A percentile compares a stretch with the other conserved stretches of the same genome.
Conservation (phyloP, 2,329 filamentous ascomycete genomes). For the Diaporthe sp. region DNA sequence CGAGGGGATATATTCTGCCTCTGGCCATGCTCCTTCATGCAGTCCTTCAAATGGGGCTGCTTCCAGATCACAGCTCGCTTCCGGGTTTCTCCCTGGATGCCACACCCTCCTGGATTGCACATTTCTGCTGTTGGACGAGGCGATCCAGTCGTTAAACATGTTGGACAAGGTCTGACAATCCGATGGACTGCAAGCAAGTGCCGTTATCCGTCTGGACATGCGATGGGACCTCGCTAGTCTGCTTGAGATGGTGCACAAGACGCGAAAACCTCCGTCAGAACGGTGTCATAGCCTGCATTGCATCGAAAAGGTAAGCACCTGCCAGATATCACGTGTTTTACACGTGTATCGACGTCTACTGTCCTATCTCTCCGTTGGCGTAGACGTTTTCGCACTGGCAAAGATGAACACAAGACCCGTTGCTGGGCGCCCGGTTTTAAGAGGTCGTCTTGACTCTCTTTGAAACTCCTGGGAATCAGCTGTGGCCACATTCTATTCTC, state of each 20-base stretch:
- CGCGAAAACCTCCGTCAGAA: background rate
- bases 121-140: background rate
- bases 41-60: background rate
- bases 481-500: constrained; percentile 46
- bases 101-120: background rate
- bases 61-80: background rate
- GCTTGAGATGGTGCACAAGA: constrained; percentile 4
- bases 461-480: constrained; percentile 48
- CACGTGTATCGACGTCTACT: constrained; percentile 44
- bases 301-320: constrained; percentile 12
- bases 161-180: background rate
- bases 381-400: constrained; percentile 46
- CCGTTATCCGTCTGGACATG: background rate
- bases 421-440: constrained; percentile 49
- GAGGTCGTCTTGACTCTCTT: constrained; percentile 47
- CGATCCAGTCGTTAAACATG: background rate
- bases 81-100: background rate
- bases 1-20: background rate
- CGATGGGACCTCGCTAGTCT: constrained; percentile 6
- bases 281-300: background rate
- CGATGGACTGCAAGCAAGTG: constrained; percentile 22
- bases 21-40: background rate
- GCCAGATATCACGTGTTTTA: constrained; percentile 42
- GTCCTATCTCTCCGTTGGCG: constrained; percentile 41
- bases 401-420: constrained; percentile 45